Evolutionary conservation across 2,329 filamentous ascomycete genomes (phyloP), one percentile per base, ranked within the genome.

Genomic region (Chaetoscypha palmicola): DNA sequence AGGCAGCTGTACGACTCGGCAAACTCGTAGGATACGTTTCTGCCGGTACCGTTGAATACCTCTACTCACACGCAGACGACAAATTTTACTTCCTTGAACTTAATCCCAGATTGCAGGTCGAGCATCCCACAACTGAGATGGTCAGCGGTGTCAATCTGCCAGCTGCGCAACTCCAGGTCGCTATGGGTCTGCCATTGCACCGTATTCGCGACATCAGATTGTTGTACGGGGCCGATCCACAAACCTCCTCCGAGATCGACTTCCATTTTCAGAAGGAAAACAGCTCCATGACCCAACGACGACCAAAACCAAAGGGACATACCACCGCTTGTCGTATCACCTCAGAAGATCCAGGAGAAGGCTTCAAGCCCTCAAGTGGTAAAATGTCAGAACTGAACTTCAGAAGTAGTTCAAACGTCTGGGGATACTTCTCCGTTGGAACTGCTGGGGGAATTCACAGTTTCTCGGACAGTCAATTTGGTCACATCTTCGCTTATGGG

Each of bases 301-400:
- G 90, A 56, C 92, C 92, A 16, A 85, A 83, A 50, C 89, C 92
- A 60, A 96, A 94, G 73, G 92, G 92, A 33, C 92, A 98, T 73
- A 94, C 87, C 58, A 98, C 94, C 20, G 92, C 92, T 50, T 98
- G 92, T 71, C 88, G 92, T 79, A 98, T 98, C 69, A 98, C 92
- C 20, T 98, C 92, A 0, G 92, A 98, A 67, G 92, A 98, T 65
- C 92, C 92, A 8, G 92, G 94, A 60, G 92, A 98, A 74, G 92
- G 92, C 41, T 98, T 98, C 81, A 98, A 98, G 78, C 92, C 92
- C 46, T 98, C 92, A 35, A 94, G 91, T 61, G 92, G 92, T 80
- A 94, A 91, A 41, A 94, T 98, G 80, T 92, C 97, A 72, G 92
- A 98, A 63, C 74, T 98, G 62, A 98, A 98, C 76, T 98, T 98